These are phyloP conservation scores for Cochlearia excelsa DNA, from an alignment of 345 rosid genomes.

Conservation along the genomic window DNA sequence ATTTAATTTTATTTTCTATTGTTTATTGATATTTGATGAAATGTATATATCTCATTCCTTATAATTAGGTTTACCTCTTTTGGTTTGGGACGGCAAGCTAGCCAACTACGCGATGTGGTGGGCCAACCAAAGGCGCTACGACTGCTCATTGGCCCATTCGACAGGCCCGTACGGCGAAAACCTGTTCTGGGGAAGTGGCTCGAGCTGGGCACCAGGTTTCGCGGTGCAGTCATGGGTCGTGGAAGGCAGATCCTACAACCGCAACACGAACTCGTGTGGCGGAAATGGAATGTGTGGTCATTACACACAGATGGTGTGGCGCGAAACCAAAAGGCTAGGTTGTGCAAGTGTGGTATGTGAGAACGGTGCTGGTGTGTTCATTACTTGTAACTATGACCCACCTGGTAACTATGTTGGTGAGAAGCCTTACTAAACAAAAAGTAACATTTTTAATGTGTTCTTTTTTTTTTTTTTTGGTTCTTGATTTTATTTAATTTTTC, in stretches of 20 bases:
- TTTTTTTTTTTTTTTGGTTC: neutral
- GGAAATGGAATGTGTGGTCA: constrained; percentile 70
- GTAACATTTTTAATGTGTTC: neutral
- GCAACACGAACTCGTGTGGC: constrained; percentile 57
- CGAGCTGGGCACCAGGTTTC: constrained; percentile 60
- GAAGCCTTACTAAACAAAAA: constrained; percentile 56
- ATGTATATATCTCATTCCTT: constrained; percentile 5
- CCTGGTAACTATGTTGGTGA: constrained; percentile 90
- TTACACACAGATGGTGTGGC: constrained; percentile 90
- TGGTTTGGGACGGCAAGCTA: constrained; percentile 57
- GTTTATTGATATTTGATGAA: neutral
- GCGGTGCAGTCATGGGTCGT: constrained; percentile 66
- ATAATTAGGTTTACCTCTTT: constrained; percentile 40
- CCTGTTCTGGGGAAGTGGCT: constrained; percentile 93
- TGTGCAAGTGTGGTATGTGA: constrained; percentile 61
- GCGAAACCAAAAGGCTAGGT: constrained; percentile 54
- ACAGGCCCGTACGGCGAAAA: constrained; percentile 89
- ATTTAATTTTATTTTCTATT: neutral
- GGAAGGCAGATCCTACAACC: constrained; percentile 54
- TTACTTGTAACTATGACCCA: constrained; percentile 91
- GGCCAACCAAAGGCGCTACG: constrained; percentile 57
- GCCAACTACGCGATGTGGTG: constrained; percentile 58
- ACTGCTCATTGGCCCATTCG: constrained; percentile 69
- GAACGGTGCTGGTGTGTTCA: constrained; percentile 63
- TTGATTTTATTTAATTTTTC: constrained; percentile 21